Evolutionary conservation across 305 asterid species (phyloP).

Genomic region (Withania somnifera): DNA sequence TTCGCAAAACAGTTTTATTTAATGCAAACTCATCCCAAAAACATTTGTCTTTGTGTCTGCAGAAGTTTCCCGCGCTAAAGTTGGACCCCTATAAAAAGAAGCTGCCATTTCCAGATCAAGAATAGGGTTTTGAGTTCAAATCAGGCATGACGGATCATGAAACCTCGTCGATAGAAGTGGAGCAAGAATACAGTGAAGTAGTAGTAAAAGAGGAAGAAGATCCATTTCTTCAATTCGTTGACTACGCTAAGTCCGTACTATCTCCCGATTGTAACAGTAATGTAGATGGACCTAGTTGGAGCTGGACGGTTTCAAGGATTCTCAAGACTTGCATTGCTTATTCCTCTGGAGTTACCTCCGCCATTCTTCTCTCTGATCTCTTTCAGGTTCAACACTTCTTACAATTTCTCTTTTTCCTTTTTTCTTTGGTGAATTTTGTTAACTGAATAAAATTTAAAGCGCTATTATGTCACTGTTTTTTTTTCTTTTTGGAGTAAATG

Average conservation of each 20-base stretch:
- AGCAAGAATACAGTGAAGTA: background rate
- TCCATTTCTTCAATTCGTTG: conserved; percentile 57
- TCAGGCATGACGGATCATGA: conserved; percentile 22
- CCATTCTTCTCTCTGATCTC: conserved; percentile 90
- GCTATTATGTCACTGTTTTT: too few species aligned
- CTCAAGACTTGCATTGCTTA: conserved; percentile 66
- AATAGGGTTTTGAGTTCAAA: conserved; percentile 23
- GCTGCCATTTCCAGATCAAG: background rate
- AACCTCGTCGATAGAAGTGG: conserved; percentile 38
- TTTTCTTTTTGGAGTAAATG: too few species aligned
- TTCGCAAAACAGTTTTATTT: too few species aligned
- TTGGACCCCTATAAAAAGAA: background rate
- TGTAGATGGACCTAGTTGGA: conserved; percentile 70
- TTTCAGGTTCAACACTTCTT: conserved; percentile 50
- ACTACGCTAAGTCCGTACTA: conserved; percentile 42
- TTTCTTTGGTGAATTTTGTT: too few species aligned
- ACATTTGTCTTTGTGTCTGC: too few species aligned
- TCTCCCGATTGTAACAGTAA: conserved; percentile 14
- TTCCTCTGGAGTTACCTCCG: conserved; percentile 90
- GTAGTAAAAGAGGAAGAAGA: conserved; percentile 24
- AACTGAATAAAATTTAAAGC: too few species aligned
- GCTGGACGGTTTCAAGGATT: conserved; percentile 69
- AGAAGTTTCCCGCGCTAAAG: background rate
- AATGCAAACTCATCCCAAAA: too few species aligned
- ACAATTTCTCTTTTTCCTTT: too few species aligned